Conservation (phyloP, 257 asterid species). For the Coffea eugenioides region DNA sequence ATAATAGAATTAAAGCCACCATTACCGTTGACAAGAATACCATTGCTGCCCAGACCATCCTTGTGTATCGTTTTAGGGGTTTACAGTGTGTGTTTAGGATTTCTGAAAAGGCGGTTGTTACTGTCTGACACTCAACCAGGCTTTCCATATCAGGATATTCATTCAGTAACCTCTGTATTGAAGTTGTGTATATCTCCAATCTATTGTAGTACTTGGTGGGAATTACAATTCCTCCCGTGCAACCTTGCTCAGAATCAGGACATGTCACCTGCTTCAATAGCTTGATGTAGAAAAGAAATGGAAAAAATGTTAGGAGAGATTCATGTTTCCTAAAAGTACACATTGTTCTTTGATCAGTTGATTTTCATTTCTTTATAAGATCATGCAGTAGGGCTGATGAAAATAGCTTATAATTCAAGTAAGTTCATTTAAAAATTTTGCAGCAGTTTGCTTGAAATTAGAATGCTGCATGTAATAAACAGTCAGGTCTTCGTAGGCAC, state of each 20-base stretch:
- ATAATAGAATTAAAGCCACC: conserved; percentile 47
- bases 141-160: conserved; percentile 73
- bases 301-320: neutral
- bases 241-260: conserved; percentile 46
- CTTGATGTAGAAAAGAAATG: conserved; percentile 16
- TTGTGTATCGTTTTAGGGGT: conserved; percentile 51
- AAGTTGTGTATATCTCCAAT: conserved; percentile 47
- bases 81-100: conserved; percentile 58
- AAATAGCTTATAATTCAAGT: neutral
- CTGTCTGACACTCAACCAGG: conserved; percentile 65
- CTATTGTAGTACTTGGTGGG: conserved; percentile 38
- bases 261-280: conserved; percentile 52
- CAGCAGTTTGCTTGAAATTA: neutral
- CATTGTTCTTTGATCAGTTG: neutral
- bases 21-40: conserved; percentile 51
- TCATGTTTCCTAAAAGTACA: neutral
- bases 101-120: conserved; percentile 52
- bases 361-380: neutral
- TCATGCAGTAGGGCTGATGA: neutral
- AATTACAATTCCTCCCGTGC: conserved; percentile 67
- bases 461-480: neutral
- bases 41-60: conserved; percentile 56
- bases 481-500: neutral
- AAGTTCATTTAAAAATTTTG: neutral
- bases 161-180: conserved; percentile 63